Evolutionary conservation across 2,329 filamentous ascomycete genomes (phyloP).

Genomic region (Apiospora sp.): DNA sequence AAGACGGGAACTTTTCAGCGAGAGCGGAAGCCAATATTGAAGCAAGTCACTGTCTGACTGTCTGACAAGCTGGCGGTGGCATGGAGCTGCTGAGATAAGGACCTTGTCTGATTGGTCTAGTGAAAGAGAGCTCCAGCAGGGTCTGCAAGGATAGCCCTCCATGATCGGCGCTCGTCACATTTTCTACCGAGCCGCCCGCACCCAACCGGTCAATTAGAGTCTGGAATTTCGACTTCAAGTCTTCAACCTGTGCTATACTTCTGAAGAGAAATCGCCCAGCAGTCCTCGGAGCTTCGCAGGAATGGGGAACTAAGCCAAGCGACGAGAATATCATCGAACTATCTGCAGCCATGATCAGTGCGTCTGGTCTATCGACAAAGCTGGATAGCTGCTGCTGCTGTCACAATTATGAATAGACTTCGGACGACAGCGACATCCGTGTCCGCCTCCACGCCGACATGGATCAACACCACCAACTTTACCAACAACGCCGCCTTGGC

Average conservation of each 20-base stretch:
- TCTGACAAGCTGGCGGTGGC: background rate
- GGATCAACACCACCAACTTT: background rate
- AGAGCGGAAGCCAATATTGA: background rate
- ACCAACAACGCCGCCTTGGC: background rate
- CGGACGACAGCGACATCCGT: constrained; percentile 17
- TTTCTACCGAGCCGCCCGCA: background rate
- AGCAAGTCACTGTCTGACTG: background rate
- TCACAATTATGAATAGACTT: constrained; percentile 14
- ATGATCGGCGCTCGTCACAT: constrained; percentile 3
- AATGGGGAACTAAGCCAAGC: background rate
- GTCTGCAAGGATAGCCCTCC: background rate
- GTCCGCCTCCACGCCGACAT: background rate
- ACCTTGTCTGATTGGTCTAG: background rate
- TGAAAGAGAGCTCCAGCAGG: background rate
- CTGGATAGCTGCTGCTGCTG: constrained; percentile 11
- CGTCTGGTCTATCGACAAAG: constrained; percentile 6
- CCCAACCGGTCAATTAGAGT: background rate
- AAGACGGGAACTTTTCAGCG: background rate
- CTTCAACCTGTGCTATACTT: background rate
- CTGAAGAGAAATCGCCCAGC: background rate
- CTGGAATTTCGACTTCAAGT: background rate
- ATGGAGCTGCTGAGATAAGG: background rate
- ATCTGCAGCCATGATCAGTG: constrained; percentile 6
- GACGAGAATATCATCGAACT: background rate
- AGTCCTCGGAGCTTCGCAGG: background rate